Evolutionary conservation across 345 rosid genomes (phyloP), one percentile per base, ranked within the genome.

Genomic region (Psidium friedrichsthalianum): DNA sequence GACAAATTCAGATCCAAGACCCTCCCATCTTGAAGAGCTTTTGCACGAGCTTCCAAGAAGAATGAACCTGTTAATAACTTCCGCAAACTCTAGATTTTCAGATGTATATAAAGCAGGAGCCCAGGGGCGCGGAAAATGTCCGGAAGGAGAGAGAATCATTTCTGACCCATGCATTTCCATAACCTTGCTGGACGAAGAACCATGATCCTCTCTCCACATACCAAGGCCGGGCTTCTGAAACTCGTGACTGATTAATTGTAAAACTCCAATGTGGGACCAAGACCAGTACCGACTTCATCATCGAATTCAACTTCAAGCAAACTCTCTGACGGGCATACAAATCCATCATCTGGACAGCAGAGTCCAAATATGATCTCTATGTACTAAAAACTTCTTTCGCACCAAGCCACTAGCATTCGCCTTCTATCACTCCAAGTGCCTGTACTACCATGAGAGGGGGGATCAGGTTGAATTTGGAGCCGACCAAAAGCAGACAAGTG

Each of bases 231-330:
- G 87, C 85, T 92, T 93, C 88, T 95, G 99, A 92, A 95, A 93
- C 90, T 93, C 99, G 54, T 89, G 94, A 89, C 98, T 92, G 82
- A 97, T 96, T 83, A 95, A 90, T 56, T 95, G 86, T 92, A 97
- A 85, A 95, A 97, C 91, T 97, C 99, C 90, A 97, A 87, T 18
- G 98, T 97, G 54, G 99, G 99, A 89, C 99, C 99, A 87, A 97
- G 98, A 86, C 99, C 99, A 25, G 98, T 95, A 74, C 99, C 99
- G 11, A 97, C 98, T 93, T 97, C 99, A 89, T 94, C 99, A 88
- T 87, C 88, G 86, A 95, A 97, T 85, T 93, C 95, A 82, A 97
- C 97, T 88, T 97, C 99, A 85, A 97, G 94, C 94, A 56, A 56
- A 89, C 93, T 85, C 93, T 95, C 82, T 90, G 91, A 69, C 42